Conservation (phyloP, 140 eudicot genomes). For the Ambrosia hybrid region DNA sequence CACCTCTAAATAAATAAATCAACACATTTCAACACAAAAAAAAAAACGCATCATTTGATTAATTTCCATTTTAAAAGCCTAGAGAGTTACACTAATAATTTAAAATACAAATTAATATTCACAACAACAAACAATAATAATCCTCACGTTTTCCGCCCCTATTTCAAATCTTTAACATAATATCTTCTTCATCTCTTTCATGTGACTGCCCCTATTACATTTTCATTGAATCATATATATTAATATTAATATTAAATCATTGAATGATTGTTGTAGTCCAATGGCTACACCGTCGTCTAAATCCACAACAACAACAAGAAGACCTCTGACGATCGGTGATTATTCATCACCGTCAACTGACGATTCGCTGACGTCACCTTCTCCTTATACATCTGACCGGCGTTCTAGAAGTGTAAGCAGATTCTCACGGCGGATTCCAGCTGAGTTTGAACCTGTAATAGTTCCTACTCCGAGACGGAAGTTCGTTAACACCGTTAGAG, state of each 20-base stretch:
- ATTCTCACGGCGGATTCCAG: constrained; percentile 50
- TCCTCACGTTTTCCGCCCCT: too few relatives aligned
- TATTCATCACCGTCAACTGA: constrained; percentile 36
- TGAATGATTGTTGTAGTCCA: not conserved
- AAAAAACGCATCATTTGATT: too few relatives aligned
- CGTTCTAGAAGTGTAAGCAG: constrained; percentile 77
- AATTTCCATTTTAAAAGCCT: not conserved
- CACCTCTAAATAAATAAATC: too few relatives aligned
- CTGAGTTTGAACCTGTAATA: constrained; percentile 36
- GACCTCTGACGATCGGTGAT: constrained; percentile 55
- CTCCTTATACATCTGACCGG: constrained; percentile 40
- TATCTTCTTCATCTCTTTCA: constrained; percentile 3
- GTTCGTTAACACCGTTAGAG: constrained; percentile 81
- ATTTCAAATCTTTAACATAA: constrained; percentile 7
- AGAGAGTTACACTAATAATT: not conserved
- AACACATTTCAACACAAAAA: too few relatives aligned
- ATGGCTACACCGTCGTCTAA: constrained; percentile 95
- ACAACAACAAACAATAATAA: too few relatives aligned
- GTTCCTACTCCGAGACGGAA: constrained; percentile 59
- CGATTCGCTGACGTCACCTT: constrained; percentile 44
- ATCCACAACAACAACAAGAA: constrained; percentile 76
- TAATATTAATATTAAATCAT: not conserved
- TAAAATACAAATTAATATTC: too few relatives aligned
- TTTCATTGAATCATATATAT: not conserved
- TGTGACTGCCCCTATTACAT: not conserved